A percentile compares a stretch with the other conserved stretches of the same genome.
These are phyloP conservation scores for Tetracladium marchalianum DNA, from an alignment of 495 filamentous ascomycete species.

Conservation along the genomic window DNA sequence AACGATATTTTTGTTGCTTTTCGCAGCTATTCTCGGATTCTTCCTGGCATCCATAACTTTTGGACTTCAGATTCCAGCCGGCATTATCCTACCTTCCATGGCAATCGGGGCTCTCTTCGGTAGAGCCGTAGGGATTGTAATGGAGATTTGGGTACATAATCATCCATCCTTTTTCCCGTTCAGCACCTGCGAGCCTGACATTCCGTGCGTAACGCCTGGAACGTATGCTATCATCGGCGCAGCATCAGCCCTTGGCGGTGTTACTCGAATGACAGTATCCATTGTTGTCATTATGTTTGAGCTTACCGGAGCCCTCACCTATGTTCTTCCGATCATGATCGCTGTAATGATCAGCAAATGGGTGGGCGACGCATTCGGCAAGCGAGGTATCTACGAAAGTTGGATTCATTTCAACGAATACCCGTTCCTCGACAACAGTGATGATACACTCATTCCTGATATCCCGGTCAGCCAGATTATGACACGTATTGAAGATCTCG, in stretches of 20 bases:
- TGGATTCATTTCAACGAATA: slow-evolving; percentile 98
- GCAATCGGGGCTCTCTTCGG: slow-evolving; percentile 89
- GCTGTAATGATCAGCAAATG: slow-evolving; percentile 99
- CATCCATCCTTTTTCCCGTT: slow-evolving; percentile 73
- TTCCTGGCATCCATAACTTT: slow-evolving; percentile 84
- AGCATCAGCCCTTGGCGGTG: slow-evolving; percentile 88
- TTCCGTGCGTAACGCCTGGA: slow-evolving; percentile 86
- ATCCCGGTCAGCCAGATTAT: slow-evolving; percentile 77
- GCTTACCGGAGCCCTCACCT: slow-evolving; percentile 88
- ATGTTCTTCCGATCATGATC: slow-evolving; percentile 98
- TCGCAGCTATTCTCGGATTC: slow-evolving; percentile 74
- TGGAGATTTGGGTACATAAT: slow-evolving; percentile 79
- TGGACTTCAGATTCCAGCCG: slow-evolving; percentile 91
- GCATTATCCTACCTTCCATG: slow-evolving; percentile 96
- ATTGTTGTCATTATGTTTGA: slow-evolving; percentile 99
- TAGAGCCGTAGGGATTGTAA: slow-evolving; percentile 79
- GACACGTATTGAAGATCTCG: slow-evolving; percentile 84
- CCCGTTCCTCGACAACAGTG: slow-evolving; percentile 89
- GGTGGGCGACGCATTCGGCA: slow-evolving; percentile 94
- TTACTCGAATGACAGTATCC: slow-evolving; percentile 93
- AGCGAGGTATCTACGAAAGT: slow-evolving; percentile 90
- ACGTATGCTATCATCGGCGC: slow-evolving; percentile 96
- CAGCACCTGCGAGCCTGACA: slow-evolving; percentile 71
- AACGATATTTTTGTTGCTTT: slow-evolving; percentile 67
- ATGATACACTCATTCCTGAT: slow-evolving; percentile 74